phyloP scores from a whole-genome alignment of 2,329 filamentous ascomycete species.

The Colletotrichum sp. region DNA sequence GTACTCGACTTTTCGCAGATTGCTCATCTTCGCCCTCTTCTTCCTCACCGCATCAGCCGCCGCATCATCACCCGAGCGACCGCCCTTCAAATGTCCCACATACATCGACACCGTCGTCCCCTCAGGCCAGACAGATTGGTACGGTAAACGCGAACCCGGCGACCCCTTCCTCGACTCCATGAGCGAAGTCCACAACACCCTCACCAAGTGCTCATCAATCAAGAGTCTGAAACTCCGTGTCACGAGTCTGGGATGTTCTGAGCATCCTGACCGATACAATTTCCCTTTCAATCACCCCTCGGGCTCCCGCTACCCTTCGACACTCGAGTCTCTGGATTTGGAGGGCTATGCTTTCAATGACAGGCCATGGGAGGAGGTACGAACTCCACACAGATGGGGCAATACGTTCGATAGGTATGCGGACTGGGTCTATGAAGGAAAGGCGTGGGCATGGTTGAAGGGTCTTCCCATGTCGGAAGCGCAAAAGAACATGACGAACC shows the following conservation, averaged over 20 bases:
- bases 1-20: background rate
- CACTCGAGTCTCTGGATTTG: background rate
- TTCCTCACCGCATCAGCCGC: background rate
- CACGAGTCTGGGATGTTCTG: background rate
- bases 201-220: background rate
- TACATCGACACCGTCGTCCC: conserved; percentile 8
- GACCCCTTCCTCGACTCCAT: background rate
- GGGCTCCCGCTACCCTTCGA: background rate
- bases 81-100: background rate
- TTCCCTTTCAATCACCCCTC: background rate
- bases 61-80: background rate
- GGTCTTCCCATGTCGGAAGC: background rate
- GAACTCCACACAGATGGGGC: background rate
- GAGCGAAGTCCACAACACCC: background rate
- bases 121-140: background rate
- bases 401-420: background rate
- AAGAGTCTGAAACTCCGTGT: conserved; percentile 9
- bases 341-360: conserved; percentile 4
- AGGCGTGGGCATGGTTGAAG: background rate
- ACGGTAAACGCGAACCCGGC: background rate
- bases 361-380: background rate
- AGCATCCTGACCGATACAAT: background rate
- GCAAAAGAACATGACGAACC: background rate
- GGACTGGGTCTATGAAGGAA: background rate
- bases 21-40: background rate